phyloP scores from a whole-genome alignment of 2,329 filamentous ascomycete species.

The Fusarium poae region DNA sequence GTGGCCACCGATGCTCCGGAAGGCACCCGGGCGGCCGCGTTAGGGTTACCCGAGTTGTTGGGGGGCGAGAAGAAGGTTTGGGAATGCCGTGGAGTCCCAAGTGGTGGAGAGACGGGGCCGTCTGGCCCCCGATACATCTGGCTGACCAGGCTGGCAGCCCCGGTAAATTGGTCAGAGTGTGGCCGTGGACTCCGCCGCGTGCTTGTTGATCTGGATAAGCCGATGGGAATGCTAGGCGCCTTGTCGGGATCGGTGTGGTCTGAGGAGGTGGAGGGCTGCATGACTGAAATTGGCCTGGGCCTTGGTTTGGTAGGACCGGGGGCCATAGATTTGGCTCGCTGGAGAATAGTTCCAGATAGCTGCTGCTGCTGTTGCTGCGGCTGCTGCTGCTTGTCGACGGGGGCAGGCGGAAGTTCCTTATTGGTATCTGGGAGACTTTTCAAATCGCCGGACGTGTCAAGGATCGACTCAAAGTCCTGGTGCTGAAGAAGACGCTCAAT shows the following conservation, averaged over 20 bases:
- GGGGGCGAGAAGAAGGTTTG: slow-evolving; percentile 73
- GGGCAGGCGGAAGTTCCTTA: slow-evolving; percentile 86
- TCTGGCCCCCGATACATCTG: slow-evolving; percentile 89
- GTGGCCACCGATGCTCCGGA: slow-evolving; percentile 61
- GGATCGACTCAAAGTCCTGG: slow-evolving; percentile 93
- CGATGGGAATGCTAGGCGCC: slow-evolving; percentile 81
- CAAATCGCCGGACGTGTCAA: slow-evolving; percentile 79
- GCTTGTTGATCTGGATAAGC: slow-evolving; percentile 66
- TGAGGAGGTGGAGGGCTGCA: slow-evolving; percentile 59
- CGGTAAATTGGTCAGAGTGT: slow-evolving; percentile 73
- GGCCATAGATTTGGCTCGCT: slow-evolving; percentile 73
- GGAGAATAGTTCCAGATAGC: slow-evolving; percentile 64
- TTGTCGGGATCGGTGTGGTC: slow-evolving; percentile 76
- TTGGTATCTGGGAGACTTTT: slow-evolving; percentile 67
- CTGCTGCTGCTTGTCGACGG: slow-evolving; percentile 53
- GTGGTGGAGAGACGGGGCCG: slow-evolving; percentile 70
- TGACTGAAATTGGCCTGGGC: slow-evolving; percentile 69
- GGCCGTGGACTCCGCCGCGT: slow-evolving; percentile 66
- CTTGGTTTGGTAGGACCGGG: slow-evolving; percentile 62
- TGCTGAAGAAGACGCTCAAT: slow-evolving; percentile 95
- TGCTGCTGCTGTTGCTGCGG: slow-evolving; percentile 48
- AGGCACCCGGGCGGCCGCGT: slow-evolving; percentile 65
- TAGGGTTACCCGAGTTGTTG: slow-evolving; percentile 64
- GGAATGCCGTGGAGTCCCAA: slow-evolving; percentile 70
- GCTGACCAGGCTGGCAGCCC: slow-evolving; percentile 80